phyloP scores from a whole-genome alignment of 169 alveolate genomes.

The Toxoplasma gondii region DNA sequence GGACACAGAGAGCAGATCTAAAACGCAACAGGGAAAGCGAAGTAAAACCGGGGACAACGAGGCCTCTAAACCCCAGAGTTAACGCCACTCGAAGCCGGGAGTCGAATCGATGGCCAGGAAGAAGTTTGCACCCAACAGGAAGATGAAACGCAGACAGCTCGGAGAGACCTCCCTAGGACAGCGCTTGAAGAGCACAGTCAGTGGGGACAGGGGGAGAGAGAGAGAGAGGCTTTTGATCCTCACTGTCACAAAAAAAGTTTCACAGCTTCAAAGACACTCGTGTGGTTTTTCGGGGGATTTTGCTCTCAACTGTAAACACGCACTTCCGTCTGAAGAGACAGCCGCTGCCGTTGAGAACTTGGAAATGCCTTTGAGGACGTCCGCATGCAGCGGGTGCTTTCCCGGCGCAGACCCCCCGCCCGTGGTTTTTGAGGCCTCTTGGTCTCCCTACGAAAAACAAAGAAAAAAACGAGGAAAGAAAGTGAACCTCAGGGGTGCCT shows the following conservation, averaged over 20 bases:
- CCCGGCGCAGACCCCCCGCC: background rate
- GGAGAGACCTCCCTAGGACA: background rate
- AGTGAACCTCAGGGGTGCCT: background rate
- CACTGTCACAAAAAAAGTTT: background rate
- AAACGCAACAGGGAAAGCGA: background rate
- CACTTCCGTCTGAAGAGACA: background rate
- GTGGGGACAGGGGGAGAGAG: background rate
- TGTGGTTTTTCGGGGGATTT: too few species aligned
- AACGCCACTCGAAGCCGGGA: too few species aligned
- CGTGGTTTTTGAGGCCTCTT: background rate
- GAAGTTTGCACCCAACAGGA: background rate
- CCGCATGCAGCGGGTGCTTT: background rate
- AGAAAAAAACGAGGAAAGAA: background rate
- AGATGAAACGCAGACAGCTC: background rate
- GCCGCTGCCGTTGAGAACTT: conserved; percentile 17
- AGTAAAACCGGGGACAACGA: background rate
- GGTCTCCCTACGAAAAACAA: background rate
- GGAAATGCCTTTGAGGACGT: conserved; percentile 15
- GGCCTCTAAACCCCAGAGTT: too few species aligned
- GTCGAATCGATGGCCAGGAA: background rate
- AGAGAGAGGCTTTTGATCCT: too few species aligned
- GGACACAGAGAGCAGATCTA: too few species aligned
- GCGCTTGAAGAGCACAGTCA: too few species aligned
- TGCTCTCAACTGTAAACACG: background rate
- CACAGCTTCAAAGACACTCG: background rate